phyloP scores from a whole-genome alignment of 768 basidiomycete genomes.

The Trametes cinnabarina region DNA sequence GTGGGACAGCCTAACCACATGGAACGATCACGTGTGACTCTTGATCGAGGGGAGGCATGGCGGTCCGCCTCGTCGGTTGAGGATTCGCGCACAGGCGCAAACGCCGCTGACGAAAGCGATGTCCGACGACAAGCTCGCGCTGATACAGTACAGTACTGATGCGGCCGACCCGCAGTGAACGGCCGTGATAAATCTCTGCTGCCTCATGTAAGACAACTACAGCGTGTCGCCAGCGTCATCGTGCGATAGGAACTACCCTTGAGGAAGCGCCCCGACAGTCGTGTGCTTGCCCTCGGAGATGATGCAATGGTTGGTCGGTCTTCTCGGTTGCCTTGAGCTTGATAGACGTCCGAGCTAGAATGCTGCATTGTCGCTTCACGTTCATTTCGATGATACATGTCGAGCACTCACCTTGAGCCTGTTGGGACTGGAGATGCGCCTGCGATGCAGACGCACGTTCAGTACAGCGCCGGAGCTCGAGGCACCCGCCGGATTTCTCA shows the following conservation, averaged over 20 bases:
- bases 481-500: conserved; percentile 1
- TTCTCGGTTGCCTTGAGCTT: neutral
- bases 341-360: neutral
- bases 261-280: neutral
- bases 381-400: no score
- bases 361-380: neutral
- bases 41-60: neutral
- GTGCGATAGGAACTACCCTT: neutral
- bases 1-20: conserved; percentile 17
- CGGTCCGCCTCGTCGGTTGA: neutral
- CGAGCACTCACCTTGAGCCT: neutral
- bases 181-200: neutral
- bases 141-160: no score
- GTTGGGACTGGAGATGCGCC: neutral
- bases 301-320: neutral
- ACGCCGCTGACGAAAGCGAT: conserved; percentile 8
- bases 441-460: neutral
- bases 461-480: neutral
- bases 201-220: neutral
- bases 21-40: conserved; percentile 20
- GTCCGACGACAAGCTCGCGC: neutral
- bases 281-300: neutral
- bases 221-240: neutral
- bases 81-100: neutral
- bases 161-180: neutral